Conservation (phyloP, 2,329 filamentous ascomycete species). For the Aspergillus ochraceus region DNA sequence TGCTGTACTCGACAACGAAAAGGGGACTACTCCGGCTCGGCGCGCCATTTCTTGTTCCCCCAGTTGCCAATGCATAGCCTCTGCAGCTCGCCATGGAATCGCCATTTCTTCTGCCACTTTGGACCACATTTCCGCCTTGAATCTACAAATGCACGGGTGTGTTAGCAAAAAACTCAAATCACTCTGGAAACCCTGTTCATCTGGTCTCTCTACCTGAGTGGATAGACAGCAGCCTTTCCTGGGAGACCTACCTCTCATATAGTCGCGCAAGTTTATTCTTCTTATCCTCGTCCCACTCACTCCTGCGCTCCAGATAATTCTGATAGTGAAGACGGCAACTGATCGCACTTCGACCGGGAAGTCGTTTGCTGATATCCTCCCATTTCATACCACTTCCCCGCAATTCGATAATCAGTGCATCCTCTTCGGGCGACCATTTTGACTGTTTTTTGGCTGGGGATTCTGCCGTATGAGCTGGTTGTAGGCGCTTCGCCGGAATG, state of each 20-base stretch:
- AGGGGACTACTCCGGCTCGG: constrained; percentile 84
- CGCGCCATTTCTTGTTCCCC: constrained; percentile 92
- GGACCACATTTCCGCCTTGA: constrained; percentile 97
- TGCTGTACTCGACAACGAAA: constrained; percentile 65
- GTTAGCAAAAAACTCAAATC: constrained; percentile 8
- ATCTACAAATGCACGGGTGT: constrained; percentile 55
- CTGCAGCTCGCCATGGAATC: constrained; percentile 90
- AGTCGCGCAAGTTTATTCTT: constrained; percentile 95
- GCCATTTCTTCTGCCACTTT: constrained; percentile 94
- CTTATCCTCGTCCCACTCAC: constrained; percentile 95
- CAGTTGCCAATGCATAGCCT: constrained; percentile 98
- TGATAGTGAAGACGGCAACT: constrained; percentile 95
- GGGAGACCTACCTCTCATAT: constrained; percentile 79
- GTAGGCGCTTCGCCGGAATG: constrained; percentile 42
- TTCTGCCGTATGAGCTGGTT: constrained; percentile 49
- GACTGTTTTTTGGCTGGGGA: constrained; percentile 90
- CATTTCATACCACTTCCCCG: constrained; percentile 93
- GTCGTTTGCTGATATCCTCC: constrained; percentile 92
- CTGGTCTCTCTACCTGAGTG: neutral
- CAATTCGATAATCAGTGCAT: constrained; percentile 89
- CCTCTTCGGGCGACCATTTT: constrained; percentile 94
- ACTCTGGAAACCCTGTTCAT: neutral
- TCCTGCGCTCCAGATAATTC: constrained; percentile 90
- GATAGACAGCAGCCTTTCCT: neutral
- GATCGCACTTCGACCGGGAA: constrained; percentile 89